Evolutionary conservation across 495 filamentous ascomycete genomes (phyloP).

Genomic region (Sabuloglossum arenarium): DNA sequence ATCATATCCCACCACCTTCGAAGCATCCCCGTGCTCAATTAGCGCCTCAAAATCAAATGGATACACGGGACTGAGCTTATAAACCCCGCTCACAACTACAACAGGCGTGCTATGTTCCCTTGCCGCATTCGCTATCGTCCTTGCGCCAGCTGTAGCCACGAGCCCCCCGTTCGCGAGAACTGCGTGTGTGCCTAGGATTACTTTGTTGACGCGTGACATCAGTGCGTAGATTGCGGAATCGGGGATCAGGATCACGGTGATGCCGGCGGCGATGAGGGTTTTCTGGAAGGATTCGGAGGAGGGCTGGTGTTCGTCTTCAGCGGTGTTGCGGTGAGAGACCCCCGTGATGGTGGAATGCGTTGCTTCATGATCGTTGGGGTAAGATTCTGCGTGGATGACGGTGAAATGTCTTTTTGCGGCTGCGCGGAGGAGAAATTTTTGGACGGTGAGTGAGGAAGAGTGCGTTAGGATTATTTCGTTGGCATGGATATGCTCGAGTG

Average conservation of each 20-base stretch:
- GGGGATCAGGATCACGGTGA: slow-evolving; percentile 61
- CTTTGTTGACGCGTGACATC: slow-evolving; percentile 87
- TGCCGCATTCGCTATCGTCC: slow-evolving; percentile 62
- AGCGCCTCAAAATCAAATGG: slow-evolving; percentile 56
- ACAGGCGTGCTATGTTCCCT: slow-evolving; percentile 60
- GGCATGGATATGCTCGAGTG: slow-evolving; percentile 73
- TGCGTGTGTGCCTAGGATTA: slow-evolving; percentile 67
- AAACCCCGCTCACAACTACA: slow-evolving; percentile 65
- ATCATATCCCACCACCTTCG: slow-evolving; percentile 47
- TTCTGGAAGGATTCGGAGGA: slow-evolving; percentile 43
- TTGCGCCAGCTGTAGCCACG: slow-evolving; percentile 57
- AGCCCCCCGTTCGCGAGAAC: slow-evolving; percentile 74
- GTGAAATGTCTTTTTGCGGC: slow-evolving; percentile 74
- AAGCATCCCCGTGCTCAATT: slow-evolving; percentile 64
- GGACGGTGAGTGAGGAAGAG: slow-evolving; percentile 58
- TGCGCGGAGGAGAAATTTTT: slow-evolving; percentile 69
- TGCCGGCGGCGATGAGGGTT: slow-evolving; percentile 50
- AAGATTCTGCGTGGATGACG: slow-evolving; percentile 55
- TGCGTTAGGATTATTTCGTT: slow-evolving; percentile 79
- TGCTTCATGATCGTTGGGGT: slow-evolving; percentile 42
- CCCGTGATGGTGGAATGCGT: slow-evolving; percentile 39
- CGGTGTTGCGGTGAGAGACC: slow-evolving; percentile 10
- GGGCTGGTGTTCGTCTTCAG: slow-evolving; percentile 25
- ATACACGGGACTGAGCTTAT: slow-evolving; percentile 77
- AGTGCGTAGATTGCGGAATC: slow-evolving; percentile 74